These are phyloP conservation scores for Hygrophila difformis DNA, from an alignment of 257 asterid species.

Conservation along the genomic window DNA sequence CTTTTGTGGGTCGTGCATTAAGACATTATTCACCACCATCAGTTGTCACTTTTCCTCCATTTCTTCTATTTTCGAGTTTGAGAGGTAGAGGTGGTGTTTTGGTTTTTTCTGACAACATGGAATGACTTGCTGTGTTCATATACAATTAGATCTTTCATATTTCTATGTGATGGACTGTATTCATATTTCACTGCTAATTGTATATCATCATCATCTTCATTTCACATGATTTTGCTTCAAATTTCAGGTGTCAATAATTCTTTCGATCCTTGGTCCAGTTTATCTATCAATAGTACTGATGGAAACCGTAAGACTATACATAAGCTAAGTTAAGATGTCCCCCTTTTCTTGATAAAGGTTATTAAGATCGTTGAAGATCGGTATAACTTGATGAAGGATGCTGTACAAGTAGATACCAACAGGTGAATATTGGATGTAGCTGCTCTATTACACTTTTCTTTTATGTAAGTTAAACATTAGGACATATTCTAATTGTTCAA, in stretches of 20 bases:
- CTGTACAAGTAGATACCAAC: slow-evolving; percentile 49
- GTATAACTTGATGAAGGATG: slow-evolving; percentile 59
- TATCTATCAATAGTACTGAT: slow-evolving; percentile 56
- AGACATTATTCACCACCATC: too few species aligned
- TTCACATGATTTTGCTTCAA: background rate
- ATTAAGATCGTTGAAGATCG: slow-evolving; percentile 45
- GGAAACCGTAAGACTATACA: slow-evolving; percentile 55
- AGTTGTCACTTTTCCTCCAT: too few species aligned
- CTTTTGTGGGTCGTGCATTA: background rate
- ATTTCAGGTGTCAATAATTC: slow-evolving; percentile 73
- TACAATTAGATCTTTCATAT: too few species aligned
- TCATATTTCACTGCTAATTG: too few species aligned
- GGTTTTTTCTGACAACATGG: too few species aligned
- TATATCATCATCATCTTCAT: too few species aligned
- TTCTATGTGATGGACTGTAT: too few species aligned
- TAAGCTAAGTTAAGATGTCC: slow-evolving; percentile 20
- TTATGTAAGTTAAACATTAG: too few species aligned
- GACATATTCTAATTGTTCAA: too few species aligned
- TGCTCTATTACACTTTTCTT: slow-evolving; percentile 5
- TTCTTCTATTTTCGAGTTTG: too few species aligned
- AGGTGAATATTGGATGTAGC: slow-evolving; percentile 29
- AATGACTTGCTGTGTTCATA: too few species aligned
- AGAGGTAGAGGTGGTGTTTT: too few species aligned
- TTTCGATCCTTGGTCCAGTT: slow-evolving; percentile 52
- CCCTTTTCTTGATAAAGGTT: slow-evolving; percentile 39